Percentiles rank a stretch among this genome's conserved stretches.
Conservation (phyloP, 805 yeast species). For the Barnettozyma californica region DNA sequence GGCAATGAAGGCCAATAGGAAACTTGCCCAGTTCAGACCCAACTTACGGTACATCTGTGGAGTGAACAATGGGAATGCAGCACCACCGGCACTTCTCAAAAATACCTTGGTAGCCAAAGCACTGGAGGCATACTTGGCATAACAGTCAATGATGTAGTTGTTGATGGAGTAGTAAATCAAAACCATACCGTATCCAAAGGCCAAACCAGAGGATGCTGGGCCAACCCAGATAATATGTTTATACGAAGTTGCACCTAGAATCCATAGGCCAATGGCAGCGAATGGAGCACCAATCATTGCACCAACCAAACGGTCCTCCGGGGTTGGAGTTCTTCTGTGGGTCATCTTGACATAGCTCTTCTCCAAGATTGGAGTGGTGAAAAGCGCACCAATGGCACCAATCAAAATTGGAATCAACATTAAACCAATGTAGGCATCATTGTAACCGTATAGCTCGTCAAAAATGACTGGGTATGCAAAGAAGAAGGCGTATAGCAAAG, state of each 20-base stretch:
- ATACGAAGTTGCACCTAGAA: slow-evolving; percentile 73
- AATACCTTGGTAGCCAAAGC: slow-evolving; percentile 82
- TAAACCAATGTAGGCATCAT: slow-evolving; percentile 75
- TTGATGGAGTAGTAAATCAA: slow-evolving; percentile 70
- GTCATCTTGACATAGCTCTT: slow-evolving; percentile 47
- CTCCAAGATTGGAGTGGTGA: slow-evolving; percentile 74
- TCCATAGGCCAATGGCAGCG: slow-evolving; percentile 75
- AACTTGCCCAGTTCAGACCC: slow-evolving; percentile 78
- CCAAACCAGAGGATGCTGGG: slow-evolving; percentile 72
- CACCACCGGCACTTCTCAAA: slow-evolving; percentile 79
- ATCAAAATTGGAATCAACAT: slow-evolving; percentile 88
- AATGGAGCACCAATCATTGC: slow-evolving; percentile 82
- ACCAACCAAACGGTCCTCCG: slow-evolving; percentile 76
- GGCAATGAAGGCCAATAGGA: slow-evolving; percentile 71
- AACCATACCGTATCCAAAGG: slow-evolving; percentile 76
- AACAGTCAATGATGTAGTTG: slow-evolving; percentile 87
- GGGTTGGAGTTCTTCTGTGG: slow-evolving; percentile 55
- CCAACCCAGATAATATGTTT: slow-evolving; percentile 73
- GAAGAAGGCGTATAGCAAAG: slow-evolving; percentile 89
- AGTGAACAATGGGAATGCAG: slow-evolving; percentile 79
- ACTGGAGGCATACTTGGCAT: slow-evolving; percentile 73
- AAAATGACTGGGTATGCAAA: slow-evolving; percentile 93
- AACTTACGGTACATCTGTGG: slow-evolving; percentile 71
- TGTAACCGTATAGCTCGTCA: slow-evolving; percentile 65
- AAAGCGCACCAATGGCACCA: slow-evolving; percentile 73